Conservation (phyloP, 192 early-diverging fungal genomes). For the Spizellomyces punctatus region DNA sequence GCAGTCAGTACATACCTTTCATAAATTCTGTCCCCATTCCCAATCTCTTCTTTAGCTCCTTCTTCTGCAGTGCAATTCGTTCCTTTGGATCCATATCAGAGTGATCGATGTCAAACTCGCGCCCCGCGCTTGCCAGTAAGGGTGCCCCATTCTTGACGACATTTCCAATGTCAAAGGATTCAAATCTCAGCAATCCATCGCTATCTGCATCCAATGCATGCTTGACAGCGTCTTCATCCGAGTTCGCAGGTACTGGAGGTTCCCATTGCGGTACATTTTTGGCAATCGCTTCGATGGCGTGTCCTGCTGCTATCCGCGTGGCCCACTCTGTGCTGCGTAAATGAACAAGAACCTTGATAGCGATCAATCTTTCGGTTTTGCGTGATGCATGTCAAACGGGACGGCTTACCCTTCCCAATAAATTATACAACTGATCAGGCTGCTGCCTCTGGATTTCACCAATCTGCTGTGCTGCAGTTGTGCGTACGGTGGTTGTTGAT, state of each 20-base stretch:
- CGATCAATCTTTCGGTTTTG: background rate
- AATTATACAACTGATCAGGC: constrained; percentile 86
- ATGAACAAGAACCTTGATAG: constrained; percentile 73
- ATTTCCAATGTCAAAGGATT: constrained; percentile 78
- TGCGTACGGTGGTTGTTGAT: constrained; percentile 81
- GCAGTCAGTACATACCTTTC: constrained; percentile 47
- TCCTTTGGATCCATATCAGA: constrained; percentile 78
- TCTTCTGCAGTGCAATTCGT: constrained; percentile 78
- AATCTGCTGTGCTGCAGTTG: constrained; percentile 92
- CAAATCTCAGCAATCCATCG: constrained; percentile 58
- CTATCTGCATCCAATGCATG: constrained; percentile 4
- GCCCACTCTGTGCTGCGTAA: constrained; percentile 91
- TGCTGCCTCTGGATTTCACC: constrained; percentile 94
- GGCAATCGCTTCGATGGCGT: constrained; percentile 90
- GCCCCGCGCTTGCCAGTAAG: constrained; percentile 83
- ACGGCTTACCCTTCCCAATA: constrained; percentile 68
- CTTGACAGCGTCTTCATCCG: constrained; percentile 12
- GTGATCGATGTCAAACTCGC: constrained; percentile 84
- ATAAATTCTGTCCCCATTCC: constrained; percentile 88
- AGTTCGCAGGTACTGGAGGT: constrained; percentile 18
- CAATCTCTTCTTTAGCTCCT: constrained; percentile 79
- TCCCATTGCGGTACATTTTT: constrained; percentile 86
- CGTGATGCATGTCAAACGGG: background rate
- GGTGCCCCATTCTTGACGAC: constrained; percentile 78
- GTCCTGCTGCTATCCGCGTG: constrained; percentile 90